Evolutionary conservation across 78 protist species (phyloP), one percentile per base, ranked within the genome.

Genomic region (Chrysochromulina tobinii): DNA sequence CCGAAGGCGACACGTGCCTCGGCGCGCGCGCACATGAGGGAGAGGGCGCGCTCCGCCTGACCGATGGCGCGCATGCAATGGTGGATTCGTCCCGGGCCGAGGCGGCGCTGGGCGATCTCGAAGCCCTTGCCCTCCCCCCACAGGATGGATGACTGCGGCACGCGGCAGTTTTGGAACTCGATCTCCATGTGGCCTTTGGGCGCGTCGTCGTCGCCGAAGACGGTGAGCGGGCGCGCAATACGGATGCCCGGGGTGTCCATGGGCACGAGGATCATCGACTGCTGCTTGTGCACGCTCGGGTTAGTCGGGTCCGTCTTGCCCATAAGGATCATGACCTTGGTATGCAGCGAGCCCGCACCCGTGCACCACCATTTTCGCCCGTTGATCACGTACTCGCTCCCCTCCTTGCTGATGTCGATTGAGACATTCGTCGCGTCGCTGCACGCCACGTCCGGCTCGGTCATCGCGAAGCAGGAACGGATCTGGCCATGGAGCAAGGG

Each of bases 31-130:
- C 58, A 48, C 94, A 92, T 89, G 61, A 68, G 61, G 17, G 69
- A 90, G 27, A 95, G 85, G 18, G 94, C 67, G 54, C 94, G 93
- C 81, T 95, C 96, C 12, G 94, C 93, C 8, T 53, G 5, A 3
- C 95, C 95, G 27, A 93, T 88, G n/a, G 81, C n/a, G 11, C 98
- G 95, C 98, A 97, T 97, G 95, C 98, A 96, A 89, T 97, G 98
- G 79, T 97, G 98, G 58, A 97, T 90, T 18, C 98, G 95, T 3
- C 98, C 98, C 2, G 98, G 96, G 0, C 98, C 98, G 23, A 96
- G 94, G 21, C 98, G 55, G 23, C 38, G 48, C 50, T 64, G 89
- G 18, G 73, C 72, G n/a, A 84, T 59, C 89, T 58, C 89, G 90
- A 87, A 87, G 53, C 90, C 90, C 21, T 59, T 12, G 12, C 64